Evolutionary conservation across 2,329 filamentous ascomycete species (phyloP).

Genomic region (Triangularia verruculosa): DNA sequence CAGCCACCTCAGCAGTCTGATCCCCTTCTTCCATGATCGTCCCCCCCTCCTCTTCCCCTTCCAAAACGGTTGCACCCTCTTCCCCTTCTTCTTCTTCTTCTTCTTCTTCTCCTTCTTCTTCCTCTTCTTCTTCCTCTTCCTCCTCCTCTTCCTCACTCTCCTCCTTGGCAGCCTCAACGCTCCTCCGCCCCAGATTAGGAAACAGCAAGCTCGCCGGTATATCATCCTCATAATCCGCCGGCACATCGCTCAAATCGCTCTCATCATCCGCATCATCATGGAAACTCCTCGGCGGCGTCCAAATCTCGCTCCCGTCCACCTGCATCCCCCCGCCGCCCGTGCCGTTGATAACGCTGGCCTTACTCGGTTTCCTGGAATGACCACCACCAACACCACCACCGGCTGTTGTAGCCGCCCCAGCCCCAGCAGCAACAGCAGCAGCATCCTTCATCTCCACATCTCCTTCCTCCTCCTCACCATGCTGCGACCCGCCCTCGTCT

Average conservation of each 20-base stretch:
- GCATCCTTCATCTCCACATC: constrained; percentile 48
- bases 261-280: constrained; percentile 67
- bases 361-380: not conserved
- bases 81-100: constrained; percentile 24
- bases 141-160: constrained; percentile 18
- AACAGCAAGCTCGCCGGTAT: constrained; percentile 53
- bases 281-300: constrained; percentile 56
- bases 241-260: constrained; percentile 65
- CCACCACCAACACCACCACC: too few relatives aligned
- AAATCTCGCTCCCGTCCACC: constrained; percentile 36
- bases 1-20: constrained; percentile 14
- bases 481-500: constrained; percentile 38
- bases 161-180: constrained; percentile 33
- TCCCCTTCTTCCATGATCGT: constrained; percentile 19
- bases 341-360: constrained; percentile 26
- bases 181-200: constrained; percentile 44
- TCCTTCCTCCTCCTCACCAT: constrained; percentile 33
- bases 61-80: constrained; percentile 18
- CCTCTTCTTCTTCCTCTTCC: constrained; percentile 25
- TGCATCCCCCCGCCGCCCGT: constrained; percentile 28
- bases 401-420: too few relatives aligned
- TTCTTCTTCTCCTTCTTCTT: constrained; percentile 25
- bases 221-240: constrained; percentile 57
- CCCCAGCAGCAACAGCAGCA: constrained; percentile 17
- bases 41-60: constrained; percentile 29